These are phyloP conservation scores for Cymodocea nodosa DNA, from an alignment of 116 monocot species.

Conservation along the genomic window DNA sequence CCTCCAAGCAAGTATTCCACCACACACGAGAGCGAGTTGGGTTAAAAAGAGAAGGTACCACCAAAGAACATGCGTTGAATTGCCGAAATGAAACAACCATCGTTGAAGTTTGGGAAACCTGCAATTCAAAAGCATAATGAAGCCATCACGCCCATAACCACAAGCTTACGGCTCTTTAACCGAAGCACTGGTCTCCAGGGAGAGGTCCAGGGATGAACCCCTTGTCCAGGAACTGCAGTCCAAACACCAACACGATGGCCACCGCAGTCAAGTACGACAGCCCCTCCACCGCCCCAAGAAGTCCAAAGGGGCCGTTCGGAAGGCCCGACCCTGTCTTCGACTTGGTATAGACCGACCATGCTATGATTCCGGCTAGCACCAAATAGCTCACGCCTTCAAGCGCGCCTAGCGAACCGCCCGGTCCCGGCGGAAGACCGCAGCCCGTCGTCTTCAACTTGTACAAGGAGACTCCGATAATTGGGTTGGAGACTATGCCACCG, in stretches of 20 bases:
- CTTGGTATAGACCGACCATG: constrained; percentile 69
- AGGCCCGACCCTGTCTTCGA: constrained; percentile 60
- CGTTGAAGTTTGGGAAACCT: too few species aligned
- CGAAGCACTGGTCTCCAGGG: constrained; percentile 83
- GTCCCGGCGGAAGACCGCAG: constrained; percentile 79
- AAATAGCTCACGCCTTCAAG: constrained; percentile 86
- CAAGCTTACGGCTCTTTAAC: constrained; percentile 16
- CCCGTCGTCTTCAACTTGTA: constrained; percentile 84
- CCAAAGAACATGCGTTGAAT: too few species aligned
- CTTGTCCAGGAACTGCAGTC: constrained; percentile 46
- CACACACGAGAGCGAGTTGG: too few species aligned
- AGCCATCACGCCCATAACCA: too few species aligned
- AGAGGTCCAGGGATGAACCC: constrained; percentile 73
- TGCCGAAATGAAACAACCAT: too few species aligned
- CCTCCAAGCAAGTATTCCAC: too few species aligned
- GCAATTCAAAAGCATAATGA: not conserved
- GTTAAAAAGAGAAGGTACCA: too few species aligned
- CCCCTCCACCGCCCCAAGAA: constrained; percentile 81
- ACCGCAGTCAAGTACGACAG: constrained; percentile 47
- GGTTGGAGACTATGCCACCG: constrained; percentile 39
- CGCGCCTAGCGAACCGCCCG: constrained; percentile 53
- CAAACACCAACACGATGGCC: constrained; percentile 57
- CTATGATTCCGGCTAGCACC: constrained; percentile 55
- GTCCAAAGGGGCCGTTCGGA: constrained; percentile 62
- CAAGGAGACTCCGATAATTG: constrained; percentile 51